Base-by-base conservation (phyloP, 495 filamentous ascomycete genomes). In the Penicillium paxilli region DNA sequence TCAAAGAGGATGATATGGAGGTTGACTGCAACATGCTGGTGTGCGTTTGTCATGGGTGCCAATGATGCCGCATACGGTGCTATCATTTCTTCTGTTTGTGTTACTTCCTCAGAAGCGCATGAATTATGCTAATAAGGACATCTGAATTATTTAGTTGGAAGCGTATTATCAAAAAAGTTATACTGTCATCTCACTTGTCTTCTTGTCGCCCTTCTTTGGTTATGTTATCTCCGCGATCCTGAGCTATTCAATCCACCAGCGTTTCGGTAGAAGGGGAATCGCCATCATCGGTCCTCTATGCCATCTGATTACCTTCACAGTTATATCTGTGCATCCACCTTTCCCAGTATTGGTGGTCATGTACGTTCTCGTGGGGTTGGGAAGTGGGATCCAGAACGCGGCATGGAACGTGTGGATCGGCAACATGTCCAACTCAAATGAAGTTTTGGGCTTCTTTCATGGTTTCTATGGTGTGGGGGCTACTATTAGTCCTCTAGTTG, bases 1-100 rank as follows among this genome's bases (percentile, higher is more conserved):
- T 61, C 63, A 0, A 66, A 55, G 45, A 52, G 52, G 2, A 64
- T 48, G 44, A 57, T 59, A 41, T 66, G 63, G 63, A 52, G 50
- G 14, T 33, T 64, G 4, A 54, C 48, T 0, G 60, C 60, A 1
- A 59, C 57, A 3, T 66, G 54, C 44, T 63, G 53, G 58, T 57
- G 58, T 35, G 54, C 56, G 17, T 52, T 89, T 20, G 77, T 88
- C 9, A 84, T 92, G 80, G 90, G 90, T 12, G 74, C 82, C 65
- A 91, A 88, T 63, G 90, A 94, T 67, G 87, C 83, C 32, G 84
- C 86, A 8, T 86, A 86, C 54, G 89, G 89, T 37, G 86, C 66
- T 1, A 58, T 66, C 19, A 82, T 88, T 55, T 84, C 72, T 40
- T 72, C 67, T 44, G 73, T 73, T 30, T 5, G 62, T 38, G 4